A percentile compares a stretch with the other conserved stretches of the same genome.
phyloP scores from a whole-genome alignment of 805 yeast species.

The Candida alai region DNA sequence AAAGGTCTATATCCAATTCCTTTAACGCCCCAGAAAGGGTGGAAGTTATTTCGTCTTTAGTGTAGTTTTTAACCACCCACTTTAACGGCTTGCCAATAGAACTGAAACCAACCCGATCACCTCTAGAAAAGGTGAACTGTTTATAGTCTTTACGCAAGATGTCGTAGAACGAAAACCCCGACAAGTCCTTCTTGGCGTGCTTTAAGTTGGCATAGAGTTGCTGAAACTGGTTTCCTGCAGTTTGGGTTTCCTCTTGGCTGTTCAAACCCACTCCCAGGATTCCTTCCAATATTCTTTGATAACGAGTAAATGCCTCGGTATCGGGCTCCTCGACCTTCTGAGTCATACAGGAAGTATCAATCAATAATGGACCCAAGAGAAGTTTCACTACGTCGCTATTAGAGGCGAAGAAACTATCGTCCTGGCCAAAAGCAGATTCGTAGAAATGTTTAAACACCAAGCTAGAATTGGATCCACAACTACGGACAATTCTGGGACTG shows the following conservation, averaged over 20 bases:
- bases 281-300: constrained; percentile 22
- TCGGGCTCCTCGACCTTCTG: constrained; percentile 64
- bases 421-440: constrained; percentile 15
- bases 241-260: not conserved
- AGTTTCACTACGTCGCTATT: constrained; percentile 41
- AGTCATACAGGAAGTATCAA: constrained; percentile 71
- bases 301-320: constrained; percentile 35
- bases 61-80: constrained; percentile 42
- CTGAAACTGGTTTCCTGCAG: constrained; percentile 2
- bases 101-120: constrained; percentile 62
- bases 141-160: constrained; percentile 83
- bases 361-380: constrained; percentile 62
- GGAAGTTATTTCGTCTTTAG: constrained; percentile 18
- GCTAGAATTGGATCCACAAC: constrained; percentile 77
- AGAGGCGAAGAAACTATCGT: constrained; percentile 14
- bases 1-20: constrained; percentile 22
- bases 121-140: constrained; percentile 47
- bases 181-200: constrained; percentile 57
- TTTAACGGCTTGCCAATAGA: constrained; percentile 63
- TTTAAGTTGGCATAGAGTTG: constrained; percentile 25
- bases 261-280: not conserved
- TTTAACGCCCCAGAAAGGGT: constrained; percentile 20
- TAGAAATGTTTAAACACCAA: constrained; percentile 66
- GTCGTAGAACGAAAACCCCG: constrained; percentile 56
- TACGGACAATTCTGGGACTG: constrained; percentile 56